Evolutionary conservation across 345 rosid species (phyloP), one percentile per base, ranked within the genome.

Genomic region (Rhodamnia argentea): DNA sequence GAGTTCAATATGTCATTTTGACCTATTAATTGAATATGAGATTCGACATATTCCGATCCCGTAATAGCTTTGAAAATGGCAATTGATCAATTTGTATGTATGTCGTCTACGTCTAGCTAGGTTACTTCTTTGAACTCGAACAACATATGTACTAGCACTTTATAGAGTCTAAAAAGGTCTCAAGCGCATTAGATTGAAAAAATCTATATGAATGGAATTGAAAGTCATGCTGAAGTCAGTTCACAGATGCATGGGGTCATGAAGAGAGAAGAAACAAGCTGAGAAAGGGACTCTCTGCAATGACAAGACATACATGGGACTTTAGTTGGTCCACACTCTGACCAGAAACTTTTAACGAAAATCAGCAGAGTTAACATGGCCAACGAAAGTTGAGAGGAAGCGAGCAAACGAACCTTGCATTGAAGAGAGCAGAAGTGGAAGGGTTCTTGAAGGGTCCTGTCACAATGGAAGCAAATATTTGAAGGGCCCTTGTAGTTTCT

Each of bases 361-460:
- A 70, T 70, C 47, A 37, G 29, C 3, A 50, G 22, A 82, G 26
- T 13, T 37, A 82, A 82, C 22, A 24, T 47, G 83, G 23, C 23
- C 53, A 40, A 58, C 6, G 11, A 18, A 15, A 32, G 44, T 24
- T 13, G 57, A 40, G 59, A 32, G 51, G n/a, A 13, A 64, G 52
- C 3, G 15, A 29, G 44, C 20, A 47, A 27, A 82, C 83, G 56
- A 86, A 95, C 99, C 99, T 96, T 96, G 99, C 99, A 96, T 3
- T 95, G 94, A 86, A 96, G 98, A 76, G 99, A 96, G 54, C 99
- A 96, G 92, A 95, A 96, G 87, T 90, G 93, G 92, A 94, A 96
- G 13, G 98, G 96, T 57, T 96, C 98, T 88, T 95, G 99, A 42
- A 96, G 98, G 88, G 95, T 95, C 91, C 98, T 92, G 91, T 95